Evolutionary conservation across 805 yeast genomes (phyloP), one percentile per base, ranked within the genome.

Genomic region (Zygotorulaspora florentina): DNA sequence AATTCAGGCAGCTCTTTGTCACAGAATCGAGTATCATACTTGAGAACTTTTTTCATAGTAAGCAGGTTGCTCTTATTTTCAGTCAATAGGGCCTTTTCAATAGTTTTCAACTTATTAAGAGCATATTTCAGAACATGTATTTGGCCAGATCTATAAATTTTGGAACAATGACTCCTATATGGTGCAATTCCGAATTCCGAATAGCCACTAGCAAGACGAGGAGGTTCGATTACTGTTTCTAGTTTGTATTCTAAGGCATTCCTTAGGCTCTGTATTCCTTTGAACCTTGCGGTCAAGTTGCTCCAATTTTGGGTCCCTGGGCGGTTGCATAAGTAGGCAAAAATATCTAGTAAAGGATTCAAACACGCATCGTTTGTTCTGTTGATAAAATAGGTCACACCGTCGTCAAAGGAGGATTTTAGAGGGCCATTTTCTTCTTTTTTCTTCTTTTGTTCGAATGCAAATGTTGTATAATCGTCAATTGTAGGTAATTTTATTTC

Each of bases 201-300:
- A 55, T 48, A 3, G 48, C 41, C 2, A 26, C 25, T 23, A 3
- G 12, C 10, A 42, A 44, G 33, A 23, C 57, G 49, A 43, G 61
- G 20, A 7, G 54, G 17, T 49, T 48, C 41, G 16, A 3, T 33
- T 10, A 16, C 16, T 13, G 8, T 17, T 51, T 52, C 41, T 1
- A 68, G 51, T 52, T 84, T 83, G 8, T 72, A 59, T 34, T 78
- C 79, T 7, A 83, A 53, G 0, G 88, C 83, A 9, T 64, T 62
- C 42, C 81, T 70, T 37, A 83, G 56, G 43, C 74, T 72, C 47
- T 79, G 76, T 35, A 83, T 55, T 0, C 86, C 87, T 17, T 80
- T 78, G 9, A 84, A 64, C 47, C 72, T 68, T 72, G 80, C 73
- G 53, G 88, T 70, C 17, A 78, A 54, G 1, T 76, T 72, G 33